Evolutionary conservation across 345 rosid genomes (phyloP), one percentile per base, ranked within the genome.

Genomic region (Balakata baccata): DNA sequence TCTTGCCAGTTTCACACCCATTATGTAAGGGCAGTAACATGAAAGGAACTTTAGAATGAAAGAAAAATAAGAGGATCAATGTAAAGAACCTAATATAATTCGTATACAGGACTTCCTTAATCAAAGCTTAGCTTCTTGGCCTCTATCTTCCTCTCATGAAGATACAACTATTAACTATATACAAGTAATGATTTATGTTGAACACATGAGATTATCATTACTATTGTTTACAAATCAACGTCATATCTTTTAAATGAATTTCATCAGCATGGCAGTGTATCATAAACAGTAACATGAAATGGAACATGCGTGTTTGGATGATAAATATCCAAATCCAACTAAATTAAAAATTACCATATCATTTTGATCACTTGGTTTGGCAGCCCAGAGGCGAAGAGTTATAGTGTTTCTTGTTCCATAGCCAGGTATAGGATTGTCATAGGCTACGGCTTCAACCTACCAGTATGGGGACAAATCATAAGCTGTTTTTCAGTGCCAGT

Each of bases 391-490:
- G 57, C 88, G 88, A 25, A 85, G 85, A 68, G 75, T 83, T 50
- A 81, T 78, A 5, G 88, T 83, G 66, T 78, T 85, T 71, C 86
- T 80, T 78, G 88, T 85, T 74, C 84, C 86, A 80, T 80, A 82
- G 57, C 88, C 88, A 64, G 88, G 88, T 69, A 85, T 80, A 57
- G 88, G 88, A 74, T 80, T 81, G 82, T 85, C 88, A 70, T 85
- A 85, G 49, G 86, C 88, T 70, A 85, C 86, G 64, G 86, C 88
- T 71, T 82, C 84, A 76, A 85, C 88, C 86, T 82, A 75, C 25
- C 74, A 75, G 50, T 58, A 80, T 46, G 49, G 29, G 60, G 25
- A 64, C 20, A 73, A 66, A 65, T 61, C 11, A 47, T 34, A 61
- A 18, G 76, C 29, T 68, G 54, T 39, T 39, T 39, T 7, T 13